Conservation (phyloP, 129 eudicot species). For the Silybum marianum region DNA sequence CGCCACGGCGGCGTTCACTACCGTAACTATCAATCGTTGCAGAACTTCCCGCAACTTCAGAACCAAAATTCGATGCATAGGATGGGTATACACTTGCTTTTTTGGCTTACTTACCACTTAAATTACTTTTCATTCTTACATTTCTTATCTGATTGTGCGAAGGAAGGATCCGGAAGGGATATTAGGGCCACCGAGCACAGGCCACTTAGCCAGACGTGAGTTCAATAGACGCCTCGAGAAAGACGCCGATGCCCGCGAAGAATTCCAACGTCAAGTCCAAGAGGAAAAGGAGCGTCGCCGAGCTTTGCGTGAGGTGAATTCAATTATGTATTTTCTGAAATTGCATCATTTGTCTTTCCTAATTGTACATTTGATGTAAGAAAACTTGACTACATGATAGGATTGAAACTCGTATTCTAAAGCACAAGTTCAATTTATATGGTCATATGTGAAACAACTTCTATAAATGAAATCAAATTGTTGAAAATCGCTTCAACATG, state of each 20-base stretch:
- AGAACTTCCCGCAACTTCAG: conserved; percentile 25
- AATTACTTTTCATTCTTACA: background rate
- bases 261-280: conserved; percentile 64
- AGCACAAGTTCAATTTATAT: background rate
- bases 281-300: conserved; percentile 82
- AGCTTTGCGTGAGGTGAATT: conserved; percentile 60
- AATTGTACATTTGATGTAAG: background rate
- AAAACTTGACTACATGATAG: background rate
- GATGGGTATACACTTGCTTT: conserved; percentile 42
- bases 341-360: background rate
- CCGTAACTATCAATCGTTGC: conserved; percentile 15
- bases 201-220: conserved; percentile 78
- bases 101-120: background rate
- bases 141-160: conserved; percentile 41
- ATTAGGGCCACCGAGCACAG: conserved; percentile 67
- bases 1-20: conserved; percentile 18
- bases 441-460: background rate
- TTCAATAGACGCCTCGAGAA: conserved; percentile 69
- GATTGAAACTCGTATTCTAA: background rate
- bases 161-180: conserved; percentile 97
- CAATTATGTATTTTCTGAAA: background rate
- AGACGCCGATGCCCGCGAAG: conserved; percentile 79
- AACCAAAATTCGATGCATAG: conserved; percentile 61
- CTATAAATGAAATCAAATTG: background rate
- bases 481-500: background rate